phyloP scores from a whole-genome alignment of 805 yeast genomes.

The Candida palmyrensis region DNA sequence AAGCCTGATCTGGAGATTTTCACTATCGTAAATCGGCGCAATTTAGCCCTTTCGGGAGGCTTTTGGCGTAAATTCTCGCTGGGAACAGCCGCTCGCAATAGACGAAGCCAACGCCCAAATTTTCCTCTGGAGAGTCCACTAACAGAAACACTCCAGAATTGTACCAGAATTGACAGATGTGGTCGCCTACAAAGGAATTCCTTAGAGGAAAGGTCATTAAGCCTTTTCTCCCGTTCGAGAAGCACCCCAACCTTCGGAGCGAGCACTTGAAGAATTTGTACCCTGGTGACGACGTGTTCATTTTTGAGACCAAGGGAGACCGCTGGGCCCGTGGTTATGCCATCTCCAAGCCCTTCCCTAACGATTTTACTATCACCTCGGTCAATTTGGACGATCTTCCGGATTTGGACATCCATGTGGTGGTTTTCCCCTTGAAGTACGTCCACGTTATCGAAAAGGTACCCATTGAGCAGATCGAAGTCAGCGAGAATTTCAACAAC shows the following conservation, averaged over 20 bases:
- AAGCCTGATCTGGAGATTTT: no score
- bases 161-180: no score
- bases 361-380: conserved; percentile 58
- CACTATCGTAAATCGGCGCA: no score
- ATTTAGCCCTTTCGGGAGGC: no score
- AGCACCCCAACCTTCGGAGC: conserved; percentile 33
- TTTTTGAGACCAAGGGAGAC: conserved; percentile 57
- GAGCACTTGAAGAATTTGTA: conserved; percentile 48
- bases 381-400: conserved; percentile 62
- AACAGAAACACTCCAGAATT: no score
- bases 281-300: conserved; percentile 73
- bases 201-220: conserved; percentile 33
- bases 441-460: conserved; percentile 41
- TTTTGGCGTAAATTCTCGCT: no score
- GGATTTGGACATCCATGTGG: conserved; percentile 46
- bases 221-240: conserved; percentile 38
- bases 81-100: no score
- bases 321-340: conserved; percentile 82
- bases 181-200: conserved; percentile 34
- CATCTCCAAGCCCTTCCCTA: conserved; percentile 62
- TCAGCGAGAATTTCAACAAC: conserved; percentile 24
- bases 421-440: conserved; percentile 56
- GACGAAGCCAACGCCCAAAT: no score
- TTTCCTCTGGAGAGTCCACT: no score
- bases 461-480: conserved; percentile 27